These are phyloP conservation scores for Pseudogymnoascus sp. DNA, from an alignment of 2,329 filamentous ascomycete species.

Conservation along the genomic window DNA sequence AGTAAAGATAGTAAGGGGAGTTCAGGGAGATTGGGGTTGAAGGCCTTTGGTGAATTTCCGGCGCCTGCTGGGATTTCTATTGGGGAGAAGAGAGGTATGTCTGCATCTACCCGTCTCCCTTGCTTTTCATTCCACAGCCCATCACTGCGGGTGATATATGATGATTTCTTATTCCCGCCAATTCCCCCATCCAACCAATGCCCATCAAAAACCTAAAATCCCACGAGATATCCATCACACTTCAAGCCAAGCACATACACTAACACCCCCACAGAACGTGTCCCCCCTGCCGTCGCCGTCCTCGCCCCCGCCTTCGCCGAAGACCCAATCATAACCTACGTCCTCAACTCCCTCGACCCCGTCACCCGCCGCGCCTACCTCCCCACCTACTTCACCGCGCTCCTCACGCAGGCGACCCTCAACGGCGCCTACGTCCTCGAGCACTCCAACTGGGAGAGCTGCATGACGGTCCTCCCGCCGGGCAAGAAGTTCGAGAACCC, in stretches of 20 bases:
- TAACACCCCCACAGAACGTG: neutral
- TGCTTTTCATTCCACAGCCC: neutral
- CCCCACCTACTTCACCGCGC: constrained; percentile 12
- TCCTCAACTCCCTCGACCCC: constrained; percentile 12
- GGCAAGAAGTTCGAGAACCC: constrained; percentile 13
- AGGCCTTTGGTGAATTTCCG: neutral
- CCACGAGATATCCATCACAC: too few relatives aligned
- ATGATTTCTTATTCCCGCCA: too few relatives aligned
- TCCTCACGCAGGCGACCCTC: constrained; percentile 14
- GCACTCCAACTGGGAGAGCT: constrained; percentile 8
- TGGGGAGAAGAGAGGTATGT: neutral
- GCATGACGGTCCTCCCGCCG: constrained; percentile 15
- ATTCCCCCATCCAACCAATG: neutral
- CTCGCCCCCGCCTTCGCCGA: neutral
- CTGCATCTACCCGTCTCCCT: too few relatives aligned
- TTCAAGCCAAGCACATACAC: neutral
- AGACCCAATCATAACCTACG: constrained; percentile 13
- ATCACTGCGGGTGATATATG: too few relatives aligned
- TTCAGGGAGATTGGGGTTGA: neutral
- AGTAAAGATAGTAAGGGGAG: neutral
- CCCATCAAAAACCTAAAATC: neutral
- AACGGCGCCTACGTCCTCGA: constrained; percentile 16
- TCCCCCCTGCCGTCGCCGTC: neutral
- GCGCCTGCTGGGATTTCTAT: neutral
- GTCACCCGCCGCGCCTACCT: constrained; percentile 12